These are phyloP conservation scores for Chrysanthemum seticuspe DNA, from an alignment of 129 eudicot species.

Conservation along the genomic window DNA sequence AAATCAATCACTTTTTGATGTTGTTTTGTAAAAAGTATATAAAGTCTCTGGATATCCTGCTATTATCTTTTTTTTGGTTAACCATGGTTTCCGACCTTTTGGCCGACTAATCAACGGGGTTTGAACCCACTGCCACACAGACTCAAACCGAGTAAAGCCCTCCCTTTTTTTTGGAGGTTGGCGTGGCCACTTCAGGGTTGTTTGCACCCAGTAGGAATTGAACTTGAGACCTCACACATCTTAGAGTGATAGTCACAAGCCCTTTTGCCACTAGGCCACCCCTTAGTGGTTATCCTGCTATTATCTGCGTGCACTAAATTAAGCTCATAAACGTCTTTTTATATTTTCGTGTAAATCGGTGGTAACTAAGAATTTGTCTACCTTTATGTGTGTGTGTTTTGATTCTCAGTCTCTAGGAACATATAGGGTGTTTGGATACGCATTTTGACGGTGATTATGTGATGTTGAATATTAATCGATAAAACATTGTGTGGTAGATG, in stretches of 20 bases:
- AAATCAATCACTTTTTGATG: conserved; percentile 6
- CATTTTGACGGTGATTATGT: not conserved
- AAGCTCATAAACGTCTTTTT: conserved; percentile 2
- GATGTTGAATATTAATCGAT: not conserved
- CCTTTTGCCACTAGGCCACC: too few relatives aligned
- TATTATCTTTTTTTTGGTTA: not conserved
- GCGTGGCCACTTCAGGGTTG: too few relatives aligned
- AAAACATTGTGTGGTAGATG: not conserved
- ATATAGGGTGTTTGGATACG: conserved; percentile 12
- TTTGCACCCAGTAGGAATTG: too few relatives aligned
- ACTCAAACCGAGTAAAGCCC: too few relatives aligned
- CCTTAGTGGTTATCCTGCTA: not conserved
- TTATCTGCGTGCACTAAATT: not conserved
- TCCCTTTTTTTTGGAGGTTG: too few relatives aligned
- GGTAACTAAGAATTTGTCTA: not conserved
- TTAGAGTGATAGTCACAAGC: too few relatives aligned
- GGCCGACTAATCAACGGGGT: too few relatives aligned
- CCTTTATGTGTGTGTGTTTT: not conserved
- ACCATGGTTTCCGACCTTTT: too few relatives aligned
- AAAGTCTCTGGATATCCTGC: not conserved
- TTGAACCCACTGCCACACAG: too few relatives aligned
- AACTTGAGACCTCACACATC: too few relatives aligned
- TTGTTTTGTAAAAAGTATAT: conserved; percentile 1
- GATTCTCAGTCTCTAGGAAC: not conserved
- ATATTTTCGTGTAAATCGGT: not conserved